Evolutionary conservation across 352 stramenopile species (phyloP).

Genomic region (Phytophthora vignae): DNA sequence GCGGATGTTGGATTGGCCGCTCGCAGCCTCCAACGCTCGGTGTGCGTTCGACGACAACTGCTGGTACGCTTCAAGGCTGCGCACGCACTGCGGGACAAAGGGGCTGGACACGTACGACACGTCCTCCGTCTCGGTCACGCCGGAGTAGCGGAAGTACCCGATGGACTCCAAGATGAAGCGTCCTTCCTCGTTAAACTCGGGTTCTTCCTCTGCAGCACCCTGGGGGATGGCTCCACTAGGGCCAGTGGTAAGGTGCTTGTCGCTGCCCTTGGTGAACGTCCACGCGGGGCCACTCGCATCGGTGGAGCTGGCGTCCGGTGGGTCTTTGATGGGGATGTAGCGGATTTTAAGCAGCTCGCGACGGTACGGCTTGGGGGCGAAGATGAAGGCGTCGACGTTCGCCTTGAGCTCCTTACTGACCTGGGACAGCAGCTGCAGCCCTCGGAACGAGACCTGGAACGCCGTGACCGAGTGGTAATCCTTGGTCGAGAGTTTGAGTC

Average conservation of each 20-base stretch:
- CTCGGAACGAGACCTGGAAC: constrained; percentile 63
- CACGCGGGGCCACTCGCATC: constrained; percentile 37
- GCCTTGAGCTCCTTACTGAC: constrained; percentile 55
- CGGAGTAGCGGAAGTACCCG: constrained; percentile 92
- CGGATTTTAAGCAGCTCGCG: constrained; percentile 64
- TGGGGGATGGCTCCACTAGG: constrained; percentile 11
- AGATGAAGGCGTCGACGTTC: constrained; percentile 66
- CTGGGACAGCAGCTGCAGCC: constrained; percentile 54
- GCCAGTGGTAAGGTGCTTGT: constrained; percentile 43
- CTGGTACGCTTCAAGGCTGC: constrained; percentile 82
- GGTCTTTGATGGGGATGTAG: constrained; percentile 67
- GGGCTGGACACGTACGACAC: constrained; percentile 96
- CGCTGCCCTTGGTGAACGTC: constrained; percentile 45
- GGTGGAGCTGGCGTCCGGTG: constrained; percentile 22
- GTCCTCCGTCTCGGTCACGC: constrained; percentile 95
- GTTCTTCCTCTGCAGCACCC: constrained; percentile 29
- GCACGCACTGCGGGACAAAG: constrained; percentile 95
- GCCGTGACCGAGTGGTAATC: constrained; percentile 73
- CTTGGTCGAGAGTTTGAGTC: constrained; percentile 66
- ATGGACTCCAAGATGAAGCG: constrained; percentile 83
- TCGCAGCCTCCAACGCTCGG: constrained; percentile 83
- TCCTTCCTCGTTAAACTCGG: constrained; percentile 38
- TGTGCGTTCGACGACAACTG: constrained; percentile 92
- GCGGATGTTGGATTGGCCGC: constrained; percentile 87
- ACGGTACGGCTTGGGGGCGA: constrained; percentile 62